Conservation (phyloP, 2,329 filamentous ascomycete species). For the Xylariaceae sp. region DNA sequence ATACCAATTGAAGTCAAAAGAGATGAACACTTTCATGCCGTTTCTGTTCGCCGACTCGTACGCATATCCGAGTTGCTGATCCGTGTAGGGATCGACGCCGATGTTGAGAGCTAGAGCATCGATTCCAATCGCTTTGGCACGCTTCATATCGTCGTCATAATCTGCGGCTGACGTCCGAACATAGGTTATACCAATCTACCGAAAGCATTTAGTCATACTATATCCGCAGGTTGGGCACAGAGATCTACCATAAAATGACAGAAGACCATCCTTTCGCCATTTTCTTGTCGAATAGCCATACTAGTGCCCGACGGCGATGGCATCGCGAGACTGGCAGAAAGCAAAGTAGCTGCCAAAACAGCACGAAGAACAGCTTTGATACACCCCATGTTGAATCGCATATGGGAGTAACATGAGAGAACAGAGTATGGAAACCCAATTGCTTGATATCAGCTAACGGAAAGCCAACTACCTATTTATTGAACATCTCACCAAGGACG, state of each 20-base stretch:
- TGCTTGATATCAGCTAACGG: no score
- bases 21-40: conserved; percentile 51
- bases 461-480: no score
- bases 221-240: no score
- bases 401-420: not conserved
- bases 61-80: conserved; percentile 43
- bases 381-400: conserved; percentile 8
- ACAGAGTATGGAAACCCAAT: not conserved
- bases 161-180: conserved; percentile 39
- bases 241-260: conserved; percentile 14
- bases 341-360: conserved; percentile 2
- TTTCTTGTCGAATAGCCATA: conserved; percentile 3
- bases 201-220: not conserved
- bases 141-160: conserved; percentile 44
- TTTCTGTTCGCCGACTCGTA: conserved; percentile 44
- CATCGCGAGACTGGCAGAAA: conserved; percentile 1
- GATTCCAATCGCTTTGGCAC: conserved; percentile 33
- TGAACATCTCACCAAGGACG: not conserved
- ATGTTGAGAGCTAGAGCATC: conserved; percentile 42
- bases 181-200: conserved; percentile 41
- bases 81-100: conserved; percentile 39
- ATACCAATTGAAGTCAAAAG: conserved; percentile 53
- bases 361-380: conserved; percentile 5
- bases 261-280: conserved; percentile 10
- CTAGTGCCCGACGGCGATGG: conserved; percentile 2